These are phyloP conservation scores for Phalaenopsis equestris DNA, from an alignment of 106 monocot genomes.

Conservation along the genomic window DNA sequence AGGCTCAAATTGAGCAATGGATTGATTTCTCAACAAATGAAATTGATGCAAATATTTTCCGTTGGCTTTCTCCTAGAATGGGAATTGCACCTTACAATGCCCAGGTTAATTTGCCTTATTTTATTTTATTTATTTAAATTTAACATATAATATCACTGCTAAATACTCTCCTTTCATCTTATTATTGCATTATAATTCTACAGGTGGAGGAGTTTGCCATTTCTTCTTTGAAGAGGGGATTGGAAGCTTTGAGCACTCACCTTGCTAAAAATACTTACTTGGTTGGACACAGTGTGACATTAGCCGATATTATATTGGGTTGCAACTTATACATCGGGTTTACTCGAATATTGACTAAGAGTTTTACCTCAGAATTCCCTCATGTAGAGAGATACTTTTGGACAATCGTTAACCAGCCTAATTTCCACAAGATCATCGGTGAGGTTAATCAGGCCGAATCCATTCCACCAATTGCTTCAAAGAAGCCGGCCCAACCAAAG, in stretches of 20 bases:
- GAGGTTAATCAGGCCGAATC: slow-evolving; percentile 71
- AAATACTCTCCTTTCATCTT: background rate
- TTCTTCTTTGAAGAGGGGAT: slow-evolving; percentile 54
- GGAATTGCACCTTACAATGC: slow-evolving; percentile 45
- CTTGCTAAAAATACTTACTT: slow-evolving; percentile 73
- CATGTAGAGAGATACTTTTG: slow-evolving; percentile 91
- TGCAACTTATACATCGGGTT: slow-evolving; percentile 70
- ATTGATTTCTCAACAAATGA: slow-evolving; percentile 77
- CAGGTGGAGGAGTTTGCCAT: slow-evolving; percentile 74
- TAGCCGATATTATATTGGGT: slow-evolving; percentile 72
- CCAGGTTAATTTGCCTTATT: slow-evolving; percentile 19
- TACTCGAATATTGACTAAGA: slow-evolving; percentile 46
- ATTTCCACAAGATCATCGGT: slow-evolving; percentile 60
- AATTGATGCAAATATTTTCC: slow-evolving; percentile 44
- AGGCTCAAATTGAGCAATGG: slow-evolving; percentile 90
- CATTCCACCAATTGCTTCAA: slow-evolving; percentile 40
- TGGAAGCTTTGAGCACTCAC: slow-evolving; percentile 57
- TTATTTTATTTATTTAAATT: background rate
- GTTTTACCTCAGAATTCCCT: slow-evolving; percentile 74
- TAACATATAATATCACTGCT: background rate
- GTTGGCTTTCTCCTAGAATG: slow-evolving; percentile 60
- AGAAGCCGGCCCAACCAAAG: slow-evolving; percentile 25
- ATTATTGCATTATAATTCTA: background rate
- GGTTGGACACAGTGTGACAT: slow-evolving; percentile 66
- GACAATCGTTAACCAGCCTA: slow-evolving; percentile 88